phyloP scores from a whole-genome alignment of 2,329 filamentous ascomycete genomes.

The Claviceps purpurea region DNA sequence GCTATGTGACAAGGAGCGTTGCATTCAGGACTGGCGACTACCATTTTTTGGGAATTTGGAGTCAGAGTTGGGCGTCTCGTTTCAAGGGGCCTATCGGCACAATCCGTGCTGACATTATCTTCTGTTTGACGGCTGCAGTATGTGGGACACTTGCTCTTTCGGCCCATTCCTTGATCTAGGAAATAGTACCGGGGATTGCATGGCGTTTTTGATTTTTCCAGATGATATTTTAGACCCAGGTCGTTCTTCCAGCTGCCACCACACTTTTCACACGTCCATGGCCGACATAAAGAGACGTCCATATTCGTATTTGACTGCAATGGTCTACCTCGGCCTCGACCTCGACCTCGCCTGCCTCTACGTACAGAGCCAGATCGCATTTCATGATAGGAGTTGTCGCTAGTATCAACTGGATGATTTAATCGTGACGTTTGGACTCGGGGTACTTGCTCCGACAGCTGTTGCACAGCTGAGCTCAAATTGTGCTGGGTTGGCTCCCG shows the following conservation, averaged over 20 bases:
- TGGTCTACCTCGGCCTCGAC: slow-evolving; percentile 4
- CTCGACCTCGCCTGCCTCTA: slow-evolving; percentile 5
- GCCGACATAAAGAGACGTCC: slow-evolving; percentile 10
- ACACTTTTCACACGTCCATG: slow-evolving; percentile 39
- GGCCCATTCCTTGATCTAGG: slow-evolving; percentile 6
- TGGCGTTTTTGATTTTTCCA: slow-evolving; percentile 37
- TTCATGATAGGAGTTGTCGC: not conserved
- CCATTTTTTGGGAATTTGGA: not conserved
- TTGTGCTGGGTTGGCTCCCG: not conserved
- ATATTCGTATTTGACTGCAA: slow-evolving; percentile 7
- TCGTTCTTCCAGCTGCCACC: slow-evolving; percentile 43
- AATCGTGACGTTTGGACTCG: not conserved
- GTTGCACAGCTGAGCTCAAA: not conserved
- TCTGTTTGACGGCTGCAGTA: not conserved
- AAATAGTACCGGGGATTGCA: slow-evolving; percentile 34
- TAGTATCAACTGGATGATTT: not conserved
- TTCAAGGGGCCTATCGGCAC: not conserved
- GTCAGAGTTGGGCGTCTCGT: not conserved
- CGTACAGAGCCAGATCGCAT: not conserved
- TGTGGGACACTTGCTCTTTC: slow-evolving; percentile 8
- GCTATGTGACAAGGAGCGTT: not conserved
- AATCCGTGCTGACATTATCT: not conserved
- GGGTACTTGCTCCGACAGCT: not conserved
- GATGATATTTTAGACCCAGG: slow-evolving; percentile 44
- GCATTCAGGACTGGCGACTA: not conserved